Conservation (phyloP, 495 filamentous ascomycete genomes). For the Astrothelium macrocarpum region DNA sequence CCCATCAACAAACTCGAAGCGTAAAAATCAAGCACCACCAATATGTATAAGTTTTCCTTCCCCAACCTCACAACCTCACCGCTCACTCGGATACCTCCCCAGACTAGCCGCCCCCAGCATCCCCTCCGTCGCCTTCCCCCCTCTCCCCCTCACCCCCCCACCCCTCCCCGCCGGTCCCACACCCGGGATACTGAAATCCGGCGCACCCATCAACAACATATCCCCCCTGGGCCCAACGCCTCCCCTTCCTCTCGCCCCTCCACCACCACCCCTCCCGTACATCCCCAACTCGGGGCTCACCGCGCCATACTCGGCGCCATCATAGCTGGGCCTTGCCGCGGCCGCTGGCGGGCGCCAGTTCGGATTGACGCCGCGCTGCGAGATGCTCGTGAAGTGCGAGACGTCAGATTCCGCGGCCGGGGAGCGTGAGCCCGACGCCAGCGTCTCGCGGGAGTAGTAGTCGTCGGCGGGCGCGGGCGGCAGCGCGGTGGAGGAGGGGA, state of each 20-base stretch:
- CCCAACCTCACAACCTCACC: background rate
- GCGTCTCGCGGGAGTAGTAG: slow-evolving; percentile 44
- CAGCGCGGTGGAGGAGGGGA: slow-evolving; percentile 13
- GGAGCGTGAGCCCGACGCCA: slow-evolving; percentile 57
- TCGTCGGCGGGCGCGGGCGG: slow-evolving; percentile 13
- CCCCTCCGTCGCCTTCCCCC: background rate
- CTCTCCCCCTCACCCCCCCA: background rate
- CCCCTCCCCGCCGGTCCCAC: slow-evolving; percentile 18
- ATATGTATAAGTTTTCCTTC: too few species aligned
- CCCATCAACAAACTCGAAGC: too few species aligned
- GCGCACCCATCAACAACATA: slow-evolving; percentile 57
- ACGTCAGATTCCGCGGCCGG: slow-evolving; percentile 61
- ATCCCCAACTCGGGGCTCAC: slow-evolving; percentile 6
- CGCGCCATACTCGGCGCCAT: slow-evolving; percentile 1
- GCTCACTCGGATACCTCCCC: slow-evolving; percentile 22
- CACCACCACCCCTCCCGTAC: slow-evolving; percentile 22
- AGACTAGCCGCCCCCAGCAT: background rate
- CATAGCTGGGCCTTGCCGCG: background rate
- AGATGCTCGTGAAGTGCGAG: slow-evolving; percentile 76
- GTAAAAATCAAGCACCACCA: too few species aligned
- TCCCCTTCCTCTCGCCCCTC: slow-evolving; percentile 26
- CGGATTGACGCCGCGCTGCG: slow-evolving; percentile 77
- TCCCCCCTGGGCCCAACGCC: slow-evolving; percentile 42
- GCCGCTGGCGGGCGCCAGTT: slow-evolving; percentile 51
- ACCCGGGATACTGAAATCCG: slow-evolving; percentile 58